These are phyloP conservation scores for Auriscalpium vulgare DNA, from an alignment of 768 basidiomycete species.

Conservation along the genomic window DNA sequence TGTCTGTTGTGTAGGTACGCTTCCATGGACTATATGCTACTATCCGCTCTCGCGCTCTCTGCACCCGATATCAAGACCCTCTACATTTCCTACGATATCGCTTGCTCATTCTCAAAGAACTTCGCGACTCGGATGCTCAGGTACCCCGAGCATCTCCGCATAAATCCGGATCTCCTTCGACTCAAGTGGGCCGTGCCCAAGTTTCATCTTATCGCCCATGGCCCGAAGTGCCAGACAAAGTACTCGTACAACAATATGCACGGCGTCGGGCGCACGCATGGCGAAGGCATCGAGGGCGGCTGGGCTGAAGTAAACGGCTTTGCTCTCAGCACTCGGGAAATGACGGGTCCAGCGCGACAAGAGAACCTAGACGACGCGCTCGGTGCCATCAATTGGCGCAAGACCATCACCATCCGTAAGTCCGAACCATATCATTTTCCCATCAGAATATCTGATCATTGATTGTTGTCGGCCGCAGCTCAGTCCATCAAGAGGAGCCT, in stretches of 20 bases:
- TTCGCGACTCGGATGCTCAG: background rate
- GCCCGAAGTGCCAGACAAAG: conserved; percentile 6
- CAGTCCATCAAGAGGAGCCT: too few species aligned
- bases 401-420: conserved; percentile 2
- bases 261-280: conserved; percentile 11
- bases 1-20: too few species aligned
- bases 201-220: conserved; percentile 15
- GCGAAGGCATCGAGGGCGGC: conserved; percentile 14
- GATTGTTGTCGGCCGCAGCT: too few species aligned
- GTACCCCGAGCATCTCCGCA: background rate
- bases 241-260: conserved; percentile 10
- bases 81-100: background rate
- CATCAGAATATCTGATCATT: too few species aligned
- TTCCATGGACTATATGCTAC: too few species aligned
- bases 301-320: conserved; percentile 11
- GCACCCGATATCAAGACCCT: too few species aligned
- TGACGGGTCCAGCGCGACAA: conserved; percentile 3
- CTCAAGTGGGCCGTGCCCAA: background rate
- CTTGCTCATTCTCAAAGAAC: background rate
- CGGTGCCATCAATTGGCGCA: conserved; percentile 10
- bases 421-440: background rate
- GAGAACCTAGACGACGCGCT: conserved; percentile 8
- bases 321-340: conserved; percentile 8
- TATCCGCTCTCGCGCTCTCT: too few species aligned
- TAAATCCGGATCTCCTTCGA: background rate